Evolutionary conservation across 2,329 filamentous ascomycete species (phyloP), one percentile per base, ranked within the genome.

Genomic region (Verticillium longisporum): DNA sequence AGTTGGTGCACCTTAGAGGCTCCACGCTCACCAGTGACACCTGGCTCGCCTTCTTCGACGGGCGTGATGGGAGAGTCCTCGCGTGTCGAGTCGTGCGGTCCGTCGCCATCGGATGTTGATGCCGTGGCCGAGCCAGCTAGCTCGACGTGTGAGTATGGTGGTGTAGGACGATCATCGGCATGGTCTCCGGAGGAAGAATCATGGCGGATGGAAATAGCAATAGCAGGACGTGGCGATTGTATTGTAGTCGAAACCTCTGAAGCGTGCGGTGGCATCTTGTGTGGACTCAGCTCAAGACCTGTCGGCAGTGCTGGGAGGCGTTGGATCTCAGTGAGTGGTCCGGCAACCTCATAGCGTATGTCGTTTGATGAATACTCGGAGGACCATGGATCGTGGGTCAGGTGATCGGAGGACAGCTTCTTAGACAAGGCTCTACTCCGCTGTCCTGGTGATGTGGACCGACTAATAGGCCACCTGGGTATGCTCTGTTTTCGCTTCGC

Each of bases 1-100:
- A 84, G 70, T 56, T 79, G 77, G 60, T 80, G 79, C 2, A 84
- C 80, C 63, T 80, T 83, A 7, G 78, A 79, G 0, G 67, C 65
- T 58, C 77, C 73, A 54, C 71, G 68, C 45, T 64, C 61, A 3
- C 63, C 67, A 21, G 68, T 64, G 1, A 68, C 69, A 21, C 62
- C 61, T 14, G 65, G 71, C 1, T 69, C 66, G 15, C 76, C 77
- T 56, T 79, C 78, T 58, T 80, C 78, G 59, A 78, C 71, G 0
- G 78, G 78, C 0, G 77, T 80, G 3, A 78, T 77, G 1, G 77
- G 77, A 0, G 77, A 80, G 57, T 78, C 77, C 13, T 59, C 58
- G 21, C 72, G 74, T 2, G 68, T 69, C 1, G 73, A 73, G 10
- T 67, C 66, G 13, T 65, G 68, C 18, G 62, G 64, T 31, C 65